Evolutionary conservation across 1,284 basidiomycete genomes (phyloP), one percentile per base, ranked within the genome.

Genomic region (Sporisorium reilianum): DNA sequence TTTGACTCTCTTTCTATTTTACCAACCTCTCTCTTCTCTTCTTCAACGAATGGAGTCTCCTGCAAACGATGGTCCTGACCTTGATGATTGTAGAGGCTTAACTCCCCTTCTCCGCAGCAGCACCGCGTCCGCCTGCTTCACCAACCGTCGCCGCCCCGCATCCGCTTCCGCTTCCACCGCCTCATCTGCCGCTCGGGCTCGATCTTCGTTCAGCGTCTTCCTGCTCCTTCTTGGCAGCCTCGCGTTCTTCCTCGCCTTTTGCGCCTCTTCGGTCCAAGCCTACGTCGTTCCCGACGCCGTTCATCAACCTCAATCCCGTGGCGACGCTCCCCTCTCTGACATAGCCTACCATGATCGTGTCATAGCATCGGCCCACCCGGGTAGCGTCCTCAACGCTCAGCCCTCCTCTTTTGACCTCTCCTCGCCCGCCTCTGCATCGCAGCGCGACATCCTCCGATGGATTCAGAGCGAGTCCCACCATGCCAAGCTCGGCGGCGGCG

Each of bases 1-100:
- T 20, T 20, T 11, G 3, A 28, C 41, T 50, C 20, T n/a, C 20
- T 8, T 45, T n/a, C n/a, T n/a, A n/a, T n/a, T n/a, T n/a, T n/a
- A n/a, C n/a, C n/a, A n/a, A n/a, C n/a, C n/a, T n/a, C n/a, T n/a
- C n/a, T n/a, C n/a, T n/a, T n/a, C n/a, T n/a, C n/a, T n/a, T n/a
- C n/a, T 55, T 28, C 62, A 71, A 64, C 71, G 61, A 61, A 74
- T 74, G 71, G 71, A 74, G 71, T 52, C 28, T 52, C 62, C 58
- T 55, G 25, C 61, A 51, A 69, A 69, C 16, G 71, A 74, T 69
- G 65, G 71, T 45, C 57, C 71, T 36, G 71, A 74, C 48, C 45
- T 69, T 38, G 71, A 74, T 68, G 65, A 58, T 74, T 74, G 71
- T 74, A 74, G 65, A 65, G 62, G 65, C 65, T 74, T 74, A 64